Percentiles rank a stretch among this genome's conserved stretches.
Evolutionary conservation across 2,329 filamentous ascomycete species (phyloP).

Genomic region (Capronia americana): DNA sequence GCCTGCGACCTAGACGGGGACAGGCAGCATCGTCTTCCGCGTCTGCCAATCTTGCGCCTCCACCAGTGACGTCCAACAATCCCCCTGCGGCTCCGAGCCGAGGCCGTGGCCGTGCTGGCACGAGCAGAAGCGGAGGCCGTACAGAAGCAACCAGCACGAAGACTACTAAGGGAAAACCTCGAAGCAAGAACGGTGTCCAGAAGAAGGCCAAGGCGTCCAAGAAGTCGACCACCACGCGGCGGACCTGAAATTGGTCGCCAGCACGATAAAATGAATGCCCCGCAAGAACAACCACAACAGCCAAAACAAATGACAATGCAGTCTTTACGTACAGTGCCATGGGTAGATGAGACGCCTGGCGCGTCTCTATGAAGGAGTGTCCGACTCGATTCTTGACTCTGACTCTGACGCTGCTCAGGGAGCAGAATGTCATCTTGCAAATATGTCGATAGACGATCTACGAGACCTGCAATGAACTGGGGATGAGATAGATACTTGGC

Average conservation of each 20-base stretch:
- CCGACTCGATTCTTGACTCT: background rate
- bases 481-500: too few relatives aligned
- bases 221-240: background rate
- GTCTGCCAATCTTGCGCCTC: background rate
- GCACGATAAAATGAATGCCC: background rate
- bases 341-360: background rate
- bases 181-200: background rate
- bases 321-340: background rate
- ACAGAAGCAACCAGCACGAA: background rate
- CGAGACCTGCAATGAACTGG: background rate
- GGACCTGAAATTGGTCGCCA: background rate
- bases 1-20: background rate
- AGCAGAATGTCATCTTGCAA: background rate
- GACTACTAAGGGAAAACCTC: background rate
- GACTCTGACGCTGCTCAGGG: background rate
- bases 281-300: background rate
- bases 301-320: too few relatives aligned
- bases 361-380: background rate
- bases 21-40: background rate
- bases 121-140: background rate
- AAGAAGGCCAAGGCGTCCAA: conserved; percentile 1
- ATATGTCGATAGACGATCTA: background rate
- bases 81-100: too few relatives aligned
- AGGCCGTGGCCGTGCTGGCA: background rate
- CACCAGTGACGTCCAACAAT: background rate